Base-by-base conservation (phyloP, 225 moss, liverwort and hornwort species). In the Thuidium tamariscinum region DNA sequence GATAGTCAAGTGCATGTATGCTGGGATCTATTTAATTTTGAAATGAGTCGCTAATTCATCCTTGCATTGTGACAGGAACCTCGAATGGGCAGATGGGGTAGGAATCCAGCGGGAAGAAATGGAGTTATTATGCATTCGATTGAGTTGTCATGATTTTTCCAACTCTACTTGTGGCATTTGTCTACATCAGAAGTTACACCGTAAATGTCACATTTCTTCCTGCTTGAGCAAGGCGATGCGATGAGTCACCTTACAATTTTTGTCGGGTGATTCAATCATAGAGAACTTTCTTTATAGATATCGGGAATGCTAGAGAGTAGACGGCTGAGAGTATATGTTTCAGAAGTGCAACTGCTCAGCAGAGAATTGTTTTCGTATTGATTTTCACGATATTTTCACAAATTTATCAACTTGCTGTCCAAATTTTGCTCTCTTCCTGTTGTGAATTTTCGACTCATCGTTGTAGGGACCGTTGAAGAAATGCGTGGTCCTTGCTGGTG, bases 1-100 rank as follows among this genome's bases (percentile, higher is more conserved):
- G n/a, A 78, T 70, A 60, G 59, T 34, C 80, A 57, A 54, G 52
- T 69, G 82, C 10, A 5, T 46, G 10, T 25, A 65, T 79, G 82
- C 41, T 69, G 62, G 71, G 21, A 22, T 88, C n/a, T 60, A 42
- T 66, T 15, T 51, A 23, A 19, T 87, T 54, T n/a, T 49, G 32
- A 54, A 79, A 75, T 55, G 48, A 49, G 63, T 79, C 61, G 11
- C 80, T 88, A 49, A 29, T 39, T 60, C 65, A 57, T 87, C 37
- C 66, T 66, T 84, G 61, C 69, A 37, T 86, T 81, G 60, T 76
- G 59, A 82, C 97, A 99, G 97, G 99, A 99, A 88, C 99, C 97
- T 89, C 96, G 99, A 67, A 94, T 99, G 88, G 99, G 99, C 83
- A 94, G 96, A 89, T 99, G 99, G 99, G 99, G 92, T 74, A 94